Percentiles rank a stretch among this genome's conserved stretches.
Evolutionary conservation across 2,329 filamentous ascomycete species (phyloP).

Genomic region (Clonostachys chloroleuca): DNA sequence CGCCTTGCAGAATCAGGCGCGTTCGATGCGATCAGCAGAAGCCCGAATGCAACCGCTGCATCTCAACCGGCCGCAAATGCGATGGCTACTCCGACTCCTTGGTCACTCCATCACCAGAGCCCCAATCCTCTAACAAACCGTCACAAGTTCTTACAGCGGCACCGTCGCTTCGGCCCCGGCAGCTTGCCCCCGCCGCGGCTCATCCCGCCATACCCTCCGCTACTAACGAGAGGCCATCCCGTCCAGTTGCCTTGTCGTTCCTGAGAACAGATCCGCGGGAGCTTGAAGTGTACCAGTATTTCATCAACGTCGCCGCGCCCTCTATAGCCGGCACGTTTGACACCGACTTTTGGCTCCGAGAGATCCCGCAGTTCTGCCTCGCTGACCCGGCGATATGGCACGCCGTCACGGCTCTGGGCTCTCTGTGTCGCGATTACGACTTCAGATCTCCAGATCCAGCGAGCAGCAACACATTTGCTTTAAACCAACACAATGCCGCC

Average conservation of each 20-base stretch:
- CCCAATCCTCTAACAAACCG: not conserved
- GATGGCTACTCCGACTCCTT: slow-evolving; percentile 18
- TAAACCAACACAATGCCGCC: slow-evolving; percentile 9
- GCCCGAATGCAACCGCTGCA: slow-evolving; percentile 17
- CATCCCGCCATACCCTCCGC: not conserved
- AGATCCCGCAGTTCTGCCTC: slow-evolving; percentile 7
- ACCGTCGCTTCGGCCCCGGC: not conserved
- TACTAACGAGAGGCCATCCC: not conserved
- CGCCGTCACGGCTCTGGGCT: slow-evolving; percentile 9
- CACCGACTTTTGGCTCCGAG: slow-evolving; percentile 8
- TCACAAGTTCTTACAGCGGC: no score
- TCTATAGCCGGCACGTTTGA: slow-evolving; percentile 8
- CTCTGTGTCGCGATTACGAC: slow-evolving; percentile 6
- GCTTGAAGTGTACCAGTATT: slow-evolving; percentile 7
- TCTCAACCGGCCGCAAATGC: slow-evolving; percentile 17
- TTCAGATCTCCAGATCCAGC: not conserved
- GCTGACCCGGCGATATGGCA: slow-evolving; percentile 11
- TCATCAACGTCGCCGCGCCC: slow-evolving; percentile 8
- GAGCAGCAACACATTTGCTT: slow-evolving; percentile 2
- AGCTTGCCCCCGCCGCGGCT: not conserved
- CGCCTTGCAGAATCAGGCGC: slow-evolving; percentile 19
- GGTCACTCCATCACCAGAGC: not conserved
- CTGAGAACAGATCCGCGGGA: slow-evolving; percentile 1
- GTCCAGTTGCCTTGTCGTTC: not conserved
- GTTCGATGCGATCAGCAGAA: slow-evolving; percentile 26